A percentile compares a stretch with the other conserved stretches of the same genome.
These are phyloP conservation scores for Cystofilobasidium bisporidii DNA, from an alignment of 768 basidiomycete genomes.

Conservation along the genomic window DNA sequence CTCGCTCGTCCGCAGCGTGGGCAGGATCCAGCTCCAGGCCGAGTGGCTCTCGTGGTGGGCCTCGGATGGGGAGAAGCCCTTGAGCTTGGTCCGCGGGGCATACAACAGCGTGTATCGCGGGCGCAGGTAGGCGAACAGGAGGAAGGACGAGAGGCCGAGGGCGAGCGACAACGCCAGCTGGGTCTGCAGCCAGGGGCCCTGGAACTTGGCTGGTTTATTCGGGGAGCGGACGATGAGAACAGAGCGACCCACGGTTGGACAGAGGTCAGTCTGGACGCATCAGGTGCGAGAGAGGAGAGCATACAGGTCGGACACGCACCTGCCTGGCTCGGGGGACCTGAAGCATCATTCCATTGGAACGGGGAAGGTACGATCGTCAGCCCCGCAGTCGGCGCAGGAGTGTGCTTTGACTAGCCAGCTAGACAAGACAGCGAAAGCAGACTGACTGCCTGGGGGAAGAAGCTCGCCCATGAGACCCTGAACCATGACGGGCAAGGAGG, in stretches of 20 bases:
- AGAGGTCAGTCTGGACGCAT: too few relatives aligned
- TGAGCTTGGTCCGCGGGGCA: slow-evolving; percentile 86
- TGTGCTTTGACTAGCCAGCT: too few relatives aligned
- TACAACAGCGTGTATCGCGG: slow-evolving; percentile 82
- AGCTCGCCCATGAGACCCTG: too few relatives aligned
- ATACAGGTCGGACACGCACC: background rate
- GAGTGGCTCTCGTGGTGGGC: slow-evolving; percentile 66
- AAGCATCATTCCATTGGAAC: background rate
- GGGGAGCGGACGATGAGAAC: background rate
- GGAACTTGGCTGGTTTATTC: slow-evolving; percentile 44
- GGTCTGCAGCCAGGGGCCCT: slow-evolving; percentile 92
- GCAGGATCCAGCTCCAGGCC: slow-evolving; percentile 84
- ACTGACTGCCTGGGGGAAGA: too few relatives aligned
- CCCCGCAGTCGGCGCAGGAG: too few relatives aligned
- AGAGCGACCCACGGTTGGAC: background rate
- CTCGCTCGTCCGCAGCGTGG: slow-evolving; percentile 80
- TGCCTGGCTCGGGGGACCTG: background rate
- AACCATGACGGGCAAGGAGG: too few relatives aligned
- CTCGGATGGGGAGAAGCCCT: slow-evolving; percentile 94
- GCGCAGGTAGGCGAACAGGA: slow-evolving; percentile 79
- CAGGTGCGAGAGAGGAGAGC: background rate
- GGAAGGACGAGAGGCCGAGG: slow-evolving; percentile 69
- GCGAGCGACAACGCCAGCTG: slow-evolving; percentile 67
- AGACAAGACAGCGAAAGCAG: too few relatives aligned
- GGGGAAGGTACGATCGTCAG: background rate